Evolutionary conservation across 352 stramenopile genomes (phyloP).

Genomic region (Pilasporangium apinafurcum): DNA sequence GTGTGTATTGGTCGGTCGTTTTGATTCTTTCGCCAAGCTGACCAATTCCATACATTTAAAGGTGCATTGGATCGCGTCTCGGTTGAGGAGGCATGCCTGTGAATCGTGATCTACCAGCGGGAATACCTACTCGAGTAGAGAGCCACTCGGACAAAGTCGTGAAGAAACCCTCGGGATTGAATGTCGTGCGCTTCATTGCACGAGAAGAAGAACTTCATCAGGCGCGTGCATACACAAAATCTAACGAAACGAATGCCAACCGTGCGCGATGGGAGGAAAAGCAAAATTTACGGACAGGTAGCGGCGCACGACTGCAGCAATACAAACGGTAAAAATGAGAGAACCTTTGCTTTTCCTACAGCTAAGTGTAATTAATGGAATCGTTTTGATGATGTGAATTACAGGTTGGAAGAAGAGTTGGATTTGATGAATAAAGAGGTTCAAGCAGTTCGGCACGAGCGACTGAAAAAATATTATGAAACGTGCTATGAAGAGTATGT

Average conservation of each 20-base stretch:
- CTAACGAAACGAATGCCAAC: constrained; percentile 38
- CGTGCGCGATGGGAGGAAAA: constrained; percentile 74
- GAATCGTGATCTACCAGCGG: constrained; percentile 41
- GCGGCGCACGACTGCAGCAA: constrained; percentile 37
- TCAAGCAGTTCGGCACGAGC: constrained; percentile 51
- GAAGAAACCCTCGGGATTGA: constrained; percentile 43
- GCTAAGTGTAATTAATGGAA: neutral
- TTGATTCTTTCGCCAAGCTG: no score
- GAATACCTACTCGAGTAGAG: constrained; percentile 28
- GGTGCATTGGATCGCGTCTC: no score
- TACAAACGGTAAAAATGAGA: constrained; percentile 36
- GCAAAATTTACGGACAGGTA: constrained; percentile 50
- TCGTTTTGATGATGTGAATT: neutral
- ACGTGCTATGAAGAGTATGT: constrained; percentile 63
- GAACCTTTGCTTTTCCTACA: neutral
- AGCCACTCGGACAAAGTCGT: constrained; percentile 13
- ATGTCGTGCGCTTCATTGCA: constrained; percentile 69
- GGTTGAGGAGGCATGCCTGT: constrained; percentile 35
- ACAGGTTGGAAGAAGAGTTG: constrained; percentile 60
- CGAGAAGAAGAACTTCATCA: constrained; percentile 70
- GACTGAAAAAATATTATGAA: constrained; percentile 70
- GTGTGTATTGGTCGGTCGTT: neutral
- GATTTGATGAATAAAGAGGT: constrained; percentile 76
- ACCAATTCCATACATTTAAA: neutral
- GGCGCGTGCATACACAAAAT: constrained; percentile 43